Evolutionary conservation across 1,139 yeast genomes (phyloP), one percentile per base, ranked within the genome.

Genomic region (Pichia sp.): DNA sequence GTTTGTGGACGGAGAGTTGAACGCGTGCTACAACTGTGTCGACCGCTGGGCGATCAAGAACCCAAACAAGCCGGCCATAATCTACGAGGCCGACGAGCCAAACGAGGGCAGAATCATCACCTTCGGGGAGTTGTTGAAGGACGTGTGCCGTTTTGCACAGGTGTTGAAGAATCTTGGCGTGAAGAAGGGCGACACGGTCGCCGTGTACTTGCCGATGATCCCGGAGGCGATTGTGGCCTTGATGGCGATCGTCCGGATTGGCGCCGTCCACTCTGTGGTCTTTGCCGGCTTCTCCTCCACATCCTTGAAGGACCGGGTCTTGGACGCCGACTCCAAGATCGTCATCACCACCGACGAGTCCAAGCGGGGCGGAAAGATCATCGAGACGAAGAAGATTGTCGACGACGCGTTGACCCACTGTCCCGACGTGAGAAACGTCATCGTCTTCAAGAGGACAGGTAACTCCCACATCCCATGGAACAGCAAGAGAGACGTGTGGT

Each of bases 141-240:
- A 87, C 53, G 90, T 87, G 53, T 81, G 82, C 54, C 81, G 81
- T 66, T 79, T 86, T 65, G 87, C 90, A 8, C 90, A 84, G 64
- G 82, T 85, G 57, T 78, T 84, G 71, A 77, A 75, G 60, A 75
- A 75, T 61, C 72, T 83, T 66, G 92, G 92, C 57, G 92, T 87
- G 59, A 78, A 78, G 65, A 87, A 87, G 71, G 93, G 93, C 60
- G 95, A 87, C 67, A 83, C 92, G 6, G 93, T 87, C 47, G 95
- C 95, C 2, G 92, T 87, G 50, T 87, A 87, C 70, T 76, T 87
- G 70, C 95, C 95, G 61, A 87, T 87, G 95, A 84, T 86, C 60
- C 93, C 95, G 32, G 90, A 87, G 71, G 92, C 93, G 1, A 65
- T 87, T 59, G 78, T 85, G 46, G 80, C 95, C 1, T 72, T 87